These are phyloP conservation scores for Beauveria sp. DNA, from an alignment of 2,329 filamentous ascomycete species.

Conservation along the genomic window DNA sequence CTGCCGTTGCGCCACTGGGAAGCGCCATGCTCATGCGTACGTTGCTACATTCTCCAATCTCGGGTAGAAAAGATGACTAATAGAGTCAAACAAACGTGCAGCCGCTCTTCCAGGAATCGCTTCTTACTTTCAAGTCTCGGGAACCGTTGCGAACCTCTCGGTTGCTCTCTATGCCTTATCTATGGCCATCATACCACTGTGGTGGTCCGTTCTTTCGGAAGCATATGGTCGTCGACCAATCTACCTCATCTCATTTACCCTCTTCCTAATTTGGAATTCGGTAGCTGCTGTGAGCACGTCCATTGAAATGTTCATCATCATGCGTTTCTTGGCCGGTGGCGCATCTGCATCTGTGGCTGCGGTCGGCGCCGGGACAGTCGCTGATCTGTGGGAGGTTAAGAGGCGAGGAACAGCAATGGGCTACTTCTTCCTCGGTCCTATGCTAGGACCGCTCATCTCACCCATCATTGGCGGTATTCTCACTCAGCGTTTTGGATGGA, in stretches of 20 bases:
- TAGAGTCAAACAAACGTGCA: conserved; percentile 24
- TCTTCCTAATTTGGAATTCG: conserved; percentile 65
- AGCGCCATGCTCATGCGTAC: background rate
- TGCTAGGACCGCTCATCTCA: conserved; percentile 65
- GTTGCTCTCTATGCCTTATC: conserved; percentile 75
- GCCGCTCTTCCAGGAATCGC: conserved; percentile 62
- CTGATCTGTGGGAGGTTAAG: conserved; percentile 68
- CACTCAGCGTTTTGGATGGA: conserved; percentile 63
- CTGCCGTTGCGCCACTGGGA: background rate
- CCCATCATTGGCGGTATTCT: conserved; percentile 72
- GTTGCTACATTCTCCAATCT: background rate
- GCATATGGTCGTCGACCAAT: conserved; percentile 65
- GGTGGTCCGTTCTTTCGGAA: conserved; percentile 82
- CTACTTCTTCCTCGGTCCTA: conserved; percentile 71
- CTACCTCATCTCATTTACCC: conserved; percentile 64
- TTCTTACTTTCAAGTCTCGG: conserved; percentile 50
- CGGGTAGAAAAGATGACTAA: conserved; percentile 4
- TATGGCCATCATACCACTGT: conserved; percentile 78
- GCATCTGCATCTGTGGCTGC: conserved; percentile 75
- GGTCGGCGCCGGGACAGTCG: conserved; percentile 75
- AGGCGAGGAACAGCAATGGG: conserved; percentile 74
- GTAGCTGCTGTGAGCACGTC: conserved; percentile 61
- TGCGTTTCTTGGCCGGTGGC: conserved; percentile 67
- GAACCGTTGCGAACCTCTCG: conserved; percentile 65
- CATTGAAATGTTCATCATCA: conserved; percentile 69